Conservation (phyloP, 306 rosid species). For the Neltuma alba region DNA sequence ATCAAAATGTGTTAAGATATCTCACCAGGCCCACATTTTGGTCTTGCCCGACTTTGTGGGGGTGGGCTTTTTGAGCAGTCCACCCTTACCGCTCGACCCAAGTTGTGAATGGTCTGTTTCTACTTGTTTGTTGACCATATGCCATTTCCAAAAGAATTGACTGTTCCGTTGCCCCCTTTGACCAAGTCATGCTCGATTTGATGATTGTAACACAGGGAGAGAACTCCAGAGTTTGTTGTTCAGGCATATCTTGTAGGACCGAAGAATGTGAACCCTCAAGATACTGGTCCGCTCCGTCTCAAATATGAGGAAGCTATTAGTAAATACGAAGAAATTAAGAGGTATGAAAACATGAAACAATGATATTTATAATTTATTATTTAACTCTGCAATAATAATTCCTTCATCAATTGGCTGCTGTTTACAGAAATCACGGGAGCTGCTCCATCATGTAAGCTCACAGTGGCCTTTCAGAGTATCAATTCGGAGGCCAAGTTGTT, state of each 20-base stretch:
- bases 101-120: neutral
- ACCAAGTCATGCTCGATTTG: neutral
- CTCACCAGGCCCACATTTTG: neutral
- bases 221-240: conserved; percentile 71
- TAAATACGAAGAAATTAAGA: conserved; percentile 55
- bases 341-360: conserved; percentile 32
- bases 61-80: neutral
- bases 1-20: neutral
- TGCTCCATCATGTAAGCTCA: conserved; percentile 67
- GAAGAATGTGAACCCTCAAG: conserved; percentile 66
- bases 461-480: neutral
- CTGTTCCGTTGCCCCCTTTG: neutral
- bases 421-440: conserved; percentile 49
- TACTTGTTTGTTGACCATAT: neutral
- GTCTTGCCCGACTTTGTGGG: neutral
- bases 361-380: neutral
- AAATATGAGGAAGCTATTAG: conserved; percentile 66
- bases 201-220: conserved; percentile 56
- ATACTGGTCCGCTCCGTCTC: conserved; percentile 65
- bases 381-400: neutral
- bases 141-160: neutral
- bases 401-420: conserved; percentile 1
- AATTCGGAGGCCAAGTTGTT: neutral
- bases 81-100: neutral
- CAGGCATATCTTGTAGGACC: conserved; percentile 86